phyloP scores from a whole-genome alignment of 192 early-diverging fungal genomes.

The Spinellus fusiger region DNA sequence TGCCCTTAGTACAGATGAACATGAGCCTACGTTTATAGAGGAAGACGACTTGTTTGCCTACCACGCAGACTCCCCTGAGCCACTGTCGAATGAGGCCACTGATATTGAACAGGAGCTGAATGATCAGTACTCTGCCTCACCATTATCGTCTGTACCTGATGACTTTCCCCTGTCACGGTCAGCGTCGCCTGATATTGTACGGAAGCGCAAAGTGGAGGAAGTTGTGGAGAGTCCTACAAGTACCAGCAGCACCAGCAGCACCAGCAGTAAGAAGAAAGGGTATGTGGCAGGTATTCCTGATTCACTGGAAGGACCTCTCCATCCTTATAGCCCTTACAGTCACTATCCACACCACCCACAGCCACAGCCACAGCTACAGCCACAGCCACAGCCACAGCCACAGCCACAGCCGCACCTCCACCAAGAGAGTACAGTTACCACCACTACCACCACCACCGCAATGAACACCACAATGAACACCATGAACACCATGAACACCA shows the following conservation, averaged over 20 bases:
- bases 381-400: too few relatives aligned
- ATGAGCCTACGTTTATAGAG: slow-evolving; percentile 1
- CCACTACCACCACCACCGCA: too few relatives aligned
- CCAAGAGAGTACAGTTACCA: too few relatives aligned
- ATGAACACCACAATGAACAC: too few relatives aligned
- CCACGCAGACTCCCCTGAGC: slow-evolving; percentile 4
- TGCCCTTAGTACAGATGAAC: slow-evolving; percentile 20
- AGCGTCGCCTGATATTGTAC: slow-evolving; percentile 18
- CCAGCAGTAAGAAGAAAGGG: neutral
- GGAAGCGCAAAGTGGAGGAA: neutral
- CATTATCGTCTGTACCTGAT: slow-evolving; percentile 35
- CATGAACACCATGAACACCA: too few relatives aligned
- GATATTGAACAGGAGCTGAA: slow-evolving; percentile 11
- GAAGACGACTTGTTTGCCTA: slow-evolving; percentile 6
- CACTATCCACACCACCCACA: too few relatives aligned
- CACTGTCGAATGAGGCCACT: slow-evolving; percentile 21
- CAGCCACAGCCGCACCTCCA: too few relatives aligned
- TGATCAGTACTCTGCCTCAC: slow-evolving; percentile 26
- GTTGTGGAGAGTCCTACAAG: slow-evolving; percentile 1
- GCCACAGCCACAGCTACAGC: too few relatives aligned
- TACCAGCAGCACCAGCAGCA: slow-evolving; percentile 1
- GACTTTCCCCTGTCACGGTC: slow-evolving; percentile 35
- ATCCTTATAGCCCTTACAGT: too few relatives aligned
- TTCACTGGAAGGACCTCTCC: too few relatives aligned
- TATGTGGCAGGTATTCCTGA: too few relatives aligned